These are phyloP conservation scores for Puccinia hordei DNA, from an alignment of 1,284 basidiomycete species.

Conservation along the genomic window DNA sequence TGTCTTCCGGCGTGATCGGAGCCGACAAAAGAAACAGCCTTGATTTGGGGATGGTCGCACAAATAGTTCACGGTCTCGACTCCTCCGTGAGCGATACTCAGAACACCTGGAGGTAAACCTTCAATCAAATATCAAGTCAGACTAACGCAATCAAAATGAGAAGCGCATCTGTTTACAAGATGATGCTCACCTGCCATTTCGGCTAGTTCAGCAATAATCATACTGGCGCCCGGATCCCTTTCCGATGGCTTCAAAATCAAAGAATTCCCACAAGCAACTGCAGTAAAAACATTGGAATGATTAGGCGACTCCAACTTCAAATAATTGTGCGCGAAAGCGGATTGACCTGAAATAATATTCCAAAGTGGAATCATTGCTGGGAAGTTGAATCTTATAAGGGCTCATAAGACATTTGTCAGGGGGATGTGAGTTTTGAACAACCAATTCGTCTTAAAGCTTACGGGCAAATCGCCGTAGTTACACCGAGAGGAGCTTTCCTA, in stretches of 20 bases:
- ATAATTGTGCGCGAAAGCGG: constrained; percentile 56
- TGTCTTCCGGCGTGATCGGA: constrained; percentile 90
- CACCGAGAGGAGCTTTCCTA: constrained; percentile 66
- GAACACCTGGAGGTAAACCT: constrained; percentile 59
- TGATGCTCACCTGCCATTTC: constrained; percentile 69
- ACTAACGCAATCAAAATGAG: not conserved
- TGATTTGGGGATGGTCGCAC: constrained; percentile 86
- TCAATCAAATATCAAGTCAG: not conserved
- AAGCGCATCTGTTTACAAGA: constrained; percentile 62
- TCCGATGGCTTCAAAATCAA: constrained; percentile 94
- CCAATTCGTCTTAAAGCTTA: constrained; percentile 75
- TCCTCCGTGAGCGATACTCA: constrained; percentile 74
- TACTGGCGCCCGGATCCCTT: constrained; percentile 91
- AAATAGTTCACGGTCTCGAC: constrained; percentile 88
- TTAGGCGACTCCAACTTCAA: not conserved
- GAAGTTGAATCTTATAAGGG: constrained; percentile 53
- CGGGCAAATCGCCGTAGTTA: constrained; percentile 70
- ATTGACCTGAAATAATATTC: constrained; percentile 72
- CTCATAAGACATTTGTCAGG: not conserved
- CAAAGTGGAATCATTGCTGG: constrained; percentile 91
- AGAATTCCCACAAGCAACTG: constrained; percentile 88
- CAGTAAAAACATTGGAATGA: constrained; percentile 58
- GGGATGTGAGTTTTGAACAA: not conserved
- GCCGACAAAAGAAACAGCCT: constrained; percentile 96
- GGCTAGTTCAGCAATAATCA: constrained; percentile 95